Percentiles rank a stretch among this genome's conserved stretches.
These are phyloP conservation scores for Physcomitrellopsis africana DNA, from an alignment of 225 moss, liverwort and hornwort genomes.

Conservation along the genomic window DNA sequence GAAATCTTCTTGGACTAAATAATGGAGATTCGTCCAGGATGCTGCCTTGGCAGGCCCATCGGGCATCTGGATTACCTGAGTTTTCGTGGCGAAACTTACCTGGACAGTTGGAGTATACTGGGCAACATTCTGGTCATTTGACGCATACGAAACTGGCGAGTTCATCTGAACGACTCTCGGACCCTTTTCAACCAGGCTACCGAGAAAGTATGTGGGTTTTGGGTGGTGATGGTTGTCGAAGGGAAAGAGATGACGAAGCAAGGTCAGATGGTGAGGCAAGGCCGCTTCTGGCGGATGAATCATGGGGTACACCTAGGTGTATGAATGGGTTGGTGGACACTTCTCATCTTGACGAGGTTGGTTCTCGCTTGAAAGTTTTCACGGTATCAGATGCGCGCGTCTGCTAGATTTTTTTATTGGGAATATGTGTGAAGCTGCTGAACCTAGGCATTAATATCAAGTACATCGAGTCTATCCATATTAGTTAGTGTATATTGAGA, in stretches of 20 bases:
- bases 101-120: constrained; percentile 34
- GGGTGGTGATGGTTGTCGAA: constrained; percentile 27
- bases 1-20: neutral
- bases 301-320: constrained; percentile 36
- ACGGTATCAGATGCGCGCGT: too few relatives aligned
- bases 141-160: constrained; percentile 23
- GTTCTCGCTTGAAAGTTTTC: constrained; percentile 3
- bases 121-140: constrained; percentile 18
- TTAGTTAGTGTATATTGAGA: neutral
- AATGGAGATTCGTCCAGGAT: constrained; percentile 30
- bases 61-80: constrained; percentile 34
- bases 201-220: constrained; percentile 35
- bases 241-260: constrained; percentile 39
- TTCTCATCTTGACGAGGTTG: constrained; percentile 27
- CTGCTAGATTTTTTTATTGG: neutral
- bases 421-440: constrained; percentile 1
- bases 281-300: constrained; percentile 39
- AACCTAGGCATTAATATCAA: neutral
- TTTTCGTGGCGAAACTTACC: constrained; percentile 51
- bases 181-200: constrained; percentile 33
- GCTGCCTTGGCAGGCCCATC: constrained; percentile 38
- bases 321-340: constrained; percentile 28
- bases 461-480: neutral
- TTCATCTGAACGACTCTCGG: constrained; percentile 27
- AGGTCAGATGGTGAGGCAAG: constrained; percentile 41